phyloP scores from a whole-genome alignment of 805 yeast genomes.

The Jamesozyma jinghongensis region DNA sequence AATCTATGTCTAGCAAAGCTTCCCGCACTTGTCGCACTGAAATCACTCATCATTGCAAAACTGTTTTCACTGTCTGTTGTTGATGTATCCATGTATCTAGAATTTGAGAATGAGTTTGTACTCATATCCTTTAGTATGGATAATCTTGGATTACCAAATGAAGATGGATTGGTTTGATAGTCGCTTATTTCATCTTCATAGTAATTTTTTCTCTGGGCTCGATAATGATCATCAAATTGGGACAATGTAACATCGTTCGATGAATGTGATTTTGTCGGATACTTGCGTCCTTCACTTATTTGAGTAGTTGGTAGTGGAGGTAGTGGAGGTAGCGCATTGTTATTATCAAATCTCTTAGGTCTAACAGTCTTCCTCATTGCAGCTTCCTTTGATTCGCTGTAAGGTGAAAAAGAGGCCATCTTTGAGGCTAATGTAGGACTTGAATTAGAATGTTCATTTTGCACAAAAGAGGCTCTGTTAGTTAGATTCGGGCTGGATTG shows the following conservation, averaged over 20 bases:
- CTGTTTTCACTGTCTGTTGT: conserved; percentile 32
- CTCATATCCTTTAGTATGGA: neutral
- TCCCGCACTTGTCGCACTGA: conserved; percentile 86
- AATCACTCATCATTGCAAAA: conserved; percentile 45
- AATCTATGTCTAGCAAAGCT: conserved; percentile 67
- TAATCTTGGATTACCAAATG: neutral
- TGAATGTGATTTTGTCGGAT: conserved; percentile 23
- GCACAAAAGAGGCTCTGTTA: neutral
- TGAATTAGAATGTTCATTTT: too few species aligned
- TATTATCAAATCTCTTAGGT: neutral
- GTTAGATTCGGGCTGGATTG: conserved; percentile 3
- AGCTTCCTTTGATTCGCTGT: neutral
- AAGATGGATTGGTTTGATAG: neutral
- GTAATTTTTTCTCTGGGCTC: too few species aligned
- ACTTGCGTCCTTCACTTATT: neutral
- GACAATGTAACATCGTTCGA: conserved; percentile 16
- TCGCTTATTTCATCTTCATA: too few species aligned
- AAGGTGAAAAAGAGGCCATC: neutral
- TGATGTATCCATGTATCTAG: conserved; percentile 46
- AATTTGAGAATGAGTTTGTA: conserved; percentile 27
- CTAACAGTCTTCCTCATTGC: neutral
- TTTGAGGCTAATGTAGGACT: neutral
- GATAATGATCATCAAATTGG: conserved; percentile 8
- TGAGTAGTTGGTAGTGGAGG: conserved; percentile 21
- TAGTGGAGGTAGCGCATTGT: conserved; percentile 6